Evolutionary conservation across 192 early-diverging fungal species (phyloP), one percentile per base, ranked within the genome.

Genomic region (Entomortierella lignicola): DNA sequence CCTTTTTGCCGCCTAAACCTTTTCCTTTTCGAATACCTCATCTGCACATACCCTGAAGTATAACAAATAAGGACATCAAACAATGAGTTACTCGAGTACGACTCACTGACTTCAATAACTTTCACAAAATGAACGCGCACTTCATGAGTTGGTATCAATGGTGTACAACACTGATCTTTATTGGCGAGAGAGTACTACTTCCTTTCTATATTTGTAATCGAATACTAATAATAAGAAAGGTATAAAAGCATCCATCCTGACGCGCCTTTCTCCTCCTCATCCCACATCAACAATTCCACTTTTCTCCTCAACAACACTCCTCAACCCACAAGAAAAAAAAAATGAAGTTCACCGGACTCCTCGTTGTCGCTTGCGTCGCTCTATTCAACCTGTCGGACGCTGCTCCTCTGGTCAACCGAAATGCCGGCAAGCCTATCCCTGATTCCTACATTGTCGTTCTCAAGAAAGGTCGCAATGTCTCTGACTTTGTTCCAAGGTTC

Each of bases 381-480:
- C 17, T 69, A 8, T 55, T 69, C 51, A 29, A 20, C 51, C 55
- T 53, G 41, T 39, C 67, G 3, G 57, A 67, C 25, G 64, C 70
- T 23, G 77, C 77, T 53, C 69, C 77, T 29, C n/a, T 72, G 63
- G 12, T 81, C 59, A 41, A 30, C 15, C 26, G 27, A 15, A 63
- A 53, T 42, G 55, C 51, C 2, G 63, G 59, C 68, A 63, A 51
- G 48, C 58, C 27, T 25, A 62, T 81, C 31, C 64, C 77, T 8
- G 69, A 72, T 52, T 72, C 68, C 2, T 81, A 81, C 60, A 81
- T 81, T 30, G 69, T 81, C 23, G 69, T 71, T 21, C 65, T 81
- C 57, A 60, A 71, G 63, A 63, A 81, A 12, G 54, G 48, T 12
- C 37, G 44, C 26, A 69, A 55, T 7, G 39, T 69, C 23, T 2